Conservation (phyloP, 2,329 filamentous ascomycete genomes). For the Escovopsis sp. region DNA sequence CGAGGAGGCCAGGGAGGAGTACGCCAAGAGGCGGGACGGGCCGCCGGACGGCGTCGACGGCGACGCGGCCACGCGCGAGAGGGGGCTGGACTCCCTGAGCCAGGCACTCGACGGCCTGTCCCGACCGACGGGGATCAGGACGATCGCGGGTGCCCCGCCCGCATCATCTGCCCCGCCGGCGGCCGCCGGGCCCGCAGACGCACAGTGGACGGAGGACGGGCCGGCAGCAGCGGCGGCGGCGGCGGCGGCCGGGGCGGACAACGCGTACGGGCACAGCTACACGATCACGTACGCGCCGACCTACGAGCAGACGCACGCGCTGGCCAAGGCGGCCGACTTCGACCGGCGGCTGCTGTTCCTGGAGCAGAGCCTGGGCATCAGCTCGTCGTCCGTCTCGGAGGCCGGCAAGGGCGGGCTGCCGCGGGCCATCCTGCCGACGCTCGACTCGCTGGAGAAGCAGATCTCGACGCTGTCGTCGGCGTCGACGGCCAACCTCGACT, state of each 20-base stretch:
- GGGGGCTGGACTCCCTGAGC: slow-evolving; percentile 49
- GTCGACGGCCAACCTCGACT: slow-evolving; percentile 58
- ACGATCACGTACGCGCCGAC: slow-evolving; percentile 49
- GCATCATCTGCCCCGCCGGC: slow-evolving; percentile 7
- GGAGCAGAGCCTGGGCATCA: slow-evolving; percentile 70
- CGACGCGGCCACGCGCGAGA: slow-evolving; percentile 25
- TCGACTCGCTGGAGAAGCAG: slow-evolving; percentile 69
- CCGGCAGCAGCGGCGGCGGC: slow-evolving; percentile 17
- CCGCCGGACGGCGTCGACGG: slow-evolving; percentile 29
- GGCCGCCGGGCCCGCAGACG: slow-evolving; percentile 8
- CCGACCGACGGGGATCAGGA: slow-evolving; percentile 12
- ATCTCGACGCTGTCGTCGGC: slow-evolving; percentile 61
- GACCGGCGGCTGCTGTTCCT: slow-evolving; percentile 66
- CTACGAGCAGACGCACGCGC: slow-evolving; percentile 53
- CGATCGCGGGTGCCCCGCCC: slow-evolving; percentile 5
- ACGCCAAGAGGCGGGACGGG: slow-evolving; percentile 34
- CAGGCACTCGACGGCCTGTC: slow-evolving; percentile 55
- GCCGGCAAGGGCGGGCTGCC: slow-evolving; percentile 40
- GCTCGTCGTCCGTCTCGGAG: slow-evolving; percentile 51
- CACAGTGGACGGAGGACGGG: background rate
- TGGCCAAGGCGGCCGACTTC: slow-evolving; percentile 76
- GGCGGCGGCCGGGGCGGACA: background rate
- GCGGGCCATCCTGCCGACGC: slow-evolving; percentile 64
- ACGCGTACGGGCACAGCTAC: slow-evolving; percentile 32
- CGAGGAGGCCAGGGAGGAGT: slow-evolving; percentile 54